These are phyloP conservation scores for Elasticomyces elasticus DNA, from an alignment of 495 filamentous ascomycete species.

Conservation along the genomic window DNA sequence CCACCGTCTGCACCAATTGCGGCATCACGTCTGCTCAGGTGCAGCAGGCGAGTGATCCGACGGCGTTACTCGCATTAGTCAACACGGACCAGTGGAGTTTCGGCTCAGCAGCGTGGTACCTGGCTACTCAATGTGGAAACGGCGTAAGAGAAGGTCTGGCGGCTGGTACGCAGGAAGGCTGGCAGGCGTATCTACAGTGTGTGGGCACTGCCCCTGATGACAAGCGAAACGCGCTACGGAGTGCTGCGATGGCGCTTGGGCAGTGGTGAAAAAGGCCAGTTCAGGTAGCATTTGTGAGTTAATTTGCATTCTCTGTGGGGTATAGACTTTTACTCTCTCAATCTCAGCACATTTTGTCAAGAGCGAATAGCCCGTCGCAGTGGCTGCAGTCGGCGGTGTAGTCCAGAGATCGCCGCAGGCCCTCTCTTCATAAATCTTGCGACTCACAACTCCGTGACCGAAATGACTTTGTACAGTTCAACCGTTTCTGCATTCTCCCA, in stretches of 20 bases:
- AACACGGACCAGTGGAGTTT: constrained; percentile 54
- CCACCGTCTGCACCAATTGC: constrained; percentile 17
- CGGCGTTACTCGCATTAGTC: constrained; percentile 49
- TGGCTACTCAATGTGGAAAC: constrained; percentile 51
- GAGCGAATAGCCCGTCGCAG: no score
- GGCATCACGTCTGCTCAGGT: constrained; percentile 9
- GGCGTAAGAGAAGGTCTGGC: constrained; percentile 40
- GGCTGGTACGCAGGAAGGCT: constrained; percentile 46
- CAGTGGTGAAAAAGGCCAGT: no score
- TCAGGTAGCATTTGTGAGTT: no score
- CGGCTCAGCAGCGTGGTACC: constrained; percentile 65
- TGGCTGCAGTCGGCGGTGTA: no score
- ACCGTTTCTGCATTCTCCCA: no score
- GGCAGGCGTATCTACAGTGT: constrained; percentile 54
- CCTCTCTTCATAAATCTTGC: no score
- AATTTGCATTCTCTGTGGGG: no score
- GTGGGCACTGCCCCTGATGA: constrained; percentile 45
- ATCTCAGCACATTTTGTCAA: no score
- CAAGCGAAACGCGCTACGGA: constrained; percentile 49
- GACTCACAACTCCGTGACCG: no score
- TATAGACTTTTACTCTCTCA: no score
- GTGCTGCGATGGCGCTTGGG: constrained; percentile 14
- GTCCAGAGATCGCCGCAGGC: no score
- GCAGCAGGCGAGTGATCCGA: constrained; percentile 26
- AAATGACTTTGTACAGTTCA: no score